Evolutionary conservation across 2,329 filamentous ascomycete species (phyloP).

Genomic region (Botrytis fragariae): DNA sequence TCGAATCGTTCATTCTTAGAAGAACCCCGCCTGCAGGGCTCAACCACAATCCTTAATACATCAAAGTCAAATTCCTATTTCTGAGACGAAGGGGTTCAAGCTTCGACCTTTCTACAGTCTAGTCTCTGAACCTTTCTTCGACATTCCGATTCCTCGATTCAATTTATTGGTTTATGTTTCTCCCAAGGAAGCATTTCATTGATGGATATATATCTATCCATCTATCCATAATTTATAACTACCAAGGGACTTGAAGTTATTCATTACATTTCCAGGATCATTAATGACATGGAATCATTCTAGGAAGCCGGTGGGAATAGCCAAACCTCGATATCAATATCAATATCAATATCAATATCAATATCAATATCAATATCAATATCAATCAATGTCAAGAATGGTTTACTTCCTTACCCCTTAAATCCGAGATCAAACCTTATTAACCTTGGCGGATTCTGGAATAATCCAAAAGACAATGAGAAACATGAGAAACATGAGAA

Average conservation of each 20-base stretch:
- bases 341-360: not conserved
- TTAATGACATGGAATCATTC: no score
- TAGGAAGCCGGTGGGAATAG: not conserved
- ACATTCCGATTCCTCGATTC: not conserved
- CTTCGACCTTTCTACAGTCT: not conserved
- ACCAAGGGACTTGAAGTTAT: not conserved
- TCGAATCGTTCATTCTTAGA: not conserved
- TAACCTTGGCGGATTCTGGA: not conserved
- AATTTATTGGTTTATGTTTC: not conserved
- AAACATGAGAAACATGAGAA: not conserved
- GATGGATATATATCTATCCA: not conserved
- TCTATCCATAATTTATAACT: not conserved
- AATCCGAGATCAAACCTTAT: not conserved
- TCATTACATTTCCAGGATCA: not conserved
- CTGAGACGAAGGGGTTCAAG: not conserved
- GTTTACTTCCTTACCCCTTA: not conserved
- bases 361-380: no score
- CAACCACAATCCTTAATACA: not conserved
- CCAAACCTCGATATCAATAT: not conserved
- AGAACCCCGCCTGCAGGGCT: constrained; percentile 2
- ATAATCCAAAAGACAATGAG: not conserved
- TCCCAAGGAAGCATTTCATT: not conserved
- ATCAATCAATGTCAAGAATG: no score
- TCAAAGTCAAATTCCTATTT: not conserved
- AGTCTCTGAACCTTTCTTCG: not conserved